Percentiles rank a stretch among this genome's conserved stretches.
phyloP scores from a whole-genome alignment of 2,329 filamentous ascomycete species.

The Ophiocordyceps australis region DNA sequence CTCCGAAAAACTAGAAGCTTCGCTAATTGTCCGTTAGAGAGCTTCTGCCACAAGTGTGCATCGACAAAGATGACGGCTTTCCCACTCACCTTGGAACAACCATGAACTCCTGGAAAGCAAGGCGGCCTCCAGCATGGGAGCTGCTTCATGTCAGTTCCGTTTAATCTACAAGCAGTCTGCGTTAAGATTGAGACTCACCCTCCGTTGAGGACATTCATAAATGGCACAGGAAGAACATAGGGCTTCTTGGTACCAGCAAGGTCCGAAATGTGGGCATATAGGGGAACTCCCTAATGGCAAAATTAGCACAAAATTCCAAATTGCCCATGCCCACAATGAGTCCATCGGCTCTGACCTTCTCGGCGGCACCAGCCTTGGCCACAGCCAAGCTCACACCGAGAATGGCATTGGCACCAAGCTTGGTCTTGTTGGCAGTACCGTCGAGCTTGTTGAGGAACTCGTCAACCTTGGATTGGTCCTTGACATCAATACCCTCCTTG shows the following conservation, averaged over 20 bases:
- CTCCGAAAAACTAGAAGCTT: slow-evolving; percentile 83
- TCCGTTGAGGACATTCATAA: slow-evolving; percentile 88
- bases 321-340: slow-evolving; percentile 1
- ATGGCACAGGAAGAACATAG: slow-evolving; percentile 76
- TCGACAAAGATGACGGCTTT: background rate
- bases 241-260: slow-evolving; percentile 82
- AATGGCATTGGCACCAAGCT: slow-evolving; percentile 77
- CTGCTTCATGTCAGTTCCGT: no score
- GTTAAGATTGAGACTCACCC: slow-evolving; percentile 25
- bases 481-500: slow-evolving; percentile 67
- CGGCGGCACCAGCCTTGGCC: slow-evolving; percentile 76
- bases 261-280: slow-evolving; percentile 78
- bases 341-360: slow-evolving; percentile 38
- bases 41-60: background rate
- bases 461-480: slow-evolving; percentile 72
- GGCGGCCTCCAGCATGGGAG: slow-evolving; percentile 91
- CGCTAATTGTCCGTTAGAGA: slow-evolving; percentile 22
- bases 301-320: no score
- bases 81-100: slow-evolving; percentile 58
- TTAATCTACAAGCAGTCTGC: no score
- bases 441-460: slow-evolving; percentile 75
- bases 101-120: slow-evolving; percentile 95
- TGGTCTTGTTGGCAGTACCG: slow-evolving; percentile 71
- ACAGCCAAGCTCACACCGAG: slow-evolving; percentile 70
- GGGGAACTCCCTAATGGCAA: slow-evolving; percentile 57